Conservation (phyloP, 2,329 filamentous ascomycete species). For the Microdochium trichocladiopsis region DNA sequence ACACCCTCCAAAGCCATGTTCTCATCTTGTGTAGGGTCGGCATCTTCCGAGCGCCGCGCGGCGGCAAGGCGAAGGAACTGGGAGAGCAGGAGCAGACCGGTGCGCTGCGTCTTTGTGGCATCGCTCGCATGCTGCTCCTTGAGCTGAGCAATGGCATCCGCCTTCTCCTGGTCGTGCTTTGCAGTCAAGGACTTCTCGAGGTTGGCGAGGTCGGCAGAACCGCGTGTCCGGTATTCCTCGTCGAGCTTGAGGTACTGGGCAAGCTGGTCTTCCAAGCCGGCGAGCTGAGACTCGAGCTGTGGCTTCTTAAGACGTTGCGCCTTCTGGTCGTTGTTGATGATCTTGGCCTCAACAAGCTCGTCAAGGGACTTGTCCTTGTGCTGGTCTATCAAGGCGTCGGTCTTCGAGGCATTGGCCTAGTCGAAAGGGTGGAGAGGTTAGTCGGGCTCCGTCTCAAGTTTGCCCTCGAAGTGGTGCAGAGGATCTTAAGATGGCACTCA, state of each 20-base stretch:
- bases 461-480: neutral
- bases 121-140: conserved; percentile 49
- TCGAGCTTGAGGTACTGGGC: conserved; percentile 70
- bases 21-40: conserved; percentile 58
- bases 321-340: conserved; percentile 78
- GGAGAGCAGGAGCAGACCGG: conserved; percentile 63
- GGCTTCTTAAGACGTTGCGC: conserved; percentile 73
- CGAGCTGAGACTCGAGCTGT: conserved; percentile 58
- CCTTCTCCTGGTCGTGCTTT: conserved; percentile 46
- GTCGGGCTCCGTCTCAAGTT: neutral
- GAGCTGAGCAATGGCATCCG: conserved; percentile 42
- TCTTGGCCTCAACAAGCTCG: conserved; percentile 60
- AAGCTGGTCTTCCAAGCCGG: conserved; percentile 67
- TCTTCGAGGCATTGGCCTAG: conserved; percentile 68
- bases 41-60: conserved; percentile 64
- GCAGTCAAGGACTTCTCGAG: conserved; percentile 49
- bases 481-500: conserved; percentile 38
- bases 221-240: conserved; percentile 58
- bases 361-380: conserved; percentile 66
- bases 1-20: conserved; percentile 77
- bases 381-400: conserved; percentile 61
- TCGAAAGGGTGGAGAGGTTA: conserved; percentile 4
- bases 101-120: conserved; percentile 48
- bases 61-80: conserved; percentile 77
- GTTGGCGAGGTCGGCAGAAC: conserved; percentile 50